phyloP scores from a whole-genome alignment of 2,329 filamentous ascomycete genomes.

The Colletotrichum sp. region DNA sequence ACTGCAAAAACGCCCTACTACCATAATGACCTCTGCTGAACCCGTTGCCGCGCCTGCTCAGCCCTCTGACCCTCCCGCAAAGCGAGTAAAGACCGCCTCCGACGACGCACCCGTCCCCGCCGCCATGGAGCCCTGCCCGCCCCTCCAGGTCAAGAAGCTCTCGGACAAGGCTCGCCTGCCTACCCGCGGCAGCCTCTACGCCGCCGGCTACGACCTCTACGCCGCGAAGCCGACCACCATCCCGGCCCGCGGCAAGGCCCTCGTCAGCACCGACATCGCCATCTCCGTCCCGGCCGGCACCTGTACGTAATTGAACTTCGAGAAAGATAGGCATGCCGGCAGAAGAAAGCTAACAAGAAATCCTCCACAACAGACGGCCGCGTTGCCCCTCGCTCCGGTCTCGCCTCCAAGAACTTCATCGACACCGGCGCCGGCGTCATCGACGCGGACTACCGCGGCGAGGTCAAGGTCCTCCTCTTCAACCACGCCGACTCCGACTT shows the following conservation, averaged over 20 bases:
- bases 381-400: constrained; percentile 87
- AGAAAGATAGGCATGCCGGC: accelerated
- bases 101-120: constrained; percentile 36
- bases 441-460: constrained; percentile 94
- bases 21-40: constrained; percentile 32
- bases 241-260: constrained; percentile 80
- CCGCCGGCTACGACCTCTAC: constrained; percentile 95
- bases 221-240: constrained; percentile 76
- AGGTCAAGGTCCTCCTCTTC: constrained; percentile 93
- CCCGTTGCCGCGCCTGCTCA: constrained; percentile 57
- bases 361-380: constrained; percentile 70
- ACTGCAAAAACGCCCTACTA: constrained; percentile 29
- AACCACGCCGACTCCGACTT: constrained; percentile 89
- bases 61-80: constrained; percentile 73
- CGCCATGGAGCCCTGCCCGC: constrained; percentile 51
- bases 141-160: constrained; percentile 88
- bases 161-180: constrained; percentile 79
- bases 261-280: constrained; percentile 90
- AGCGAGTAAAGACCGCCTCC: constrained; percentile 72
- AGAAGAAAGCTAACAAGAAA: background rate
- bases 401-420: constrained; percentile 94
- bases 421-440: constrained; percentile 96
- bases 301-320: constrained; percentile 60
- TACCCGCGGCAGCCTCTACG: constrained; percentile 86
- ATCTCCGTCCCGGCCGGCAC: constrained; percentile 91